Evolutionary conservation across 148 eudicot genomes (phyloP), one percentile per base, ranked within the genome.

Genomic region (Suaeda aralocaspica): DNA sequence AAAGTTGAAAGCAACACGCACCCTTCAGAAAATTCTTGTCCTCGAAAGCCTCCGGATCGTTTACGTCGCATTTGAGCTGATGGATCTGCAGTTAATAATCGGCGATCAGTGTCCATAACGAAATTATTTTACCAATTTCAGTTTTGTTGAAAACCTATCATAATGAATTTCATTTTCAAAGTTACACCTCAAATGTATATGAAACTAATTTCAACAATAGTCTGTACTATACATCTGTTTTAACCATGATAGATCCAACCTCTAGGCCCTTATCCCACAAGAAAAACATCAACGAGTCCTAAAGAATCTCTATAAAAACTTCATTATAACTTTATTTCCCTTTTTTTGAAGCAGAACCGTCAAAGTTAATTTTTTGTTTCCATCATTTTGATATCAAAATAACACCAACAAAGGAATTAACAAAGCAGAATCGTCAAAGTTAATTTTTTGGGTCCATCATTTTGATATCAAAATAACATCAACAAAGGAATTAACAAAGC

Each of bases 21-120:
- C 98, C 96, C 98, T 83, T 90, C 98, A n/a, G 95, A 82, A 80
- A 85, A 93, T 50, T 70, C 86, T 75, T 79, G 76, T n/a, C 95
- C 91, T 19, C 96, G 83, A 73, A 87, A 93, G n/a, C 96, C 95
- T 76, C 96, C 92, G 45, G 85, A 79, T 59, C 72, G 50, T 70
- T 91, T 93, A 19, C 91, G 88, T 31, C 76, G 79, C 63, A 77
- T 44, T 46, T 69, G 84, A 14, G 88, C 80, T 21, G 74, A 83
- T 59, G 89, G 80, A 83, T 84, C 98, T 93, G 86, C 74, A 73
- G 2, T 64, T 18, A 67, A 69, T n/a, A 73, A 19, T 39, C 26
- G 11, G 21, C 14, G 0, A 14, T 73, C n/a, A 70, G 58, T 31
- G 21, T 58, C 69, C 53, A 36, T 22, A 8, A 26, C 0, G 30